Conservation (phyloP, 768 basidiomycete species). For the Sistotremastrum niveocremeum region DNA sequence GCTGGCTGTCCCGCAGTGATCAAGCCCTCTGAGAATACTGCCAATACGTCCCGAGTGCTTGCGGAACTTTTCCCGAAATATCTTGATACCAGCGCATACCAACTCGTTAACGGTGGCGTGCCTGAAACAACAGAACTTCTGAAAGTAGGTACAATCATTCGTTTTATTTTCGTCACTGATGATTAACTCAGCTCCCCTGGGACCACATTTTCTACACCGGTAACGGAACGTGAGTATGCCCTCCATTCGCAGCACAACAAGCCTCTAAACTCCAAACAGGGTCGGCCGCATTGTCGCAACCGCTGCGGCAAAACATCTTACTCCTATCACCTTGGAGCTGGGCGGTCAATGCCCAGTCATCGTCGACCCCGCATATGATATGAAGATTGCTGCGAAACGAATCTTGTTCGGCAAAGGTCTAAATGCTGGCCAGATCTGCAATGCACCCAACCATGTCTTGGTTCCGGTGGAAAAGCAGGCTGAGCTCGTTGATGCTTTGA, state of each 20-base stretch:
- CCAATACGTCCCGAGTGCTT: constrained; percentile 6
- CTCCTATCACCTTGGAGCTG: constrained; percentile 51
- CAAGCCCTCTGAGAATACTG: constrained; percentile 12
- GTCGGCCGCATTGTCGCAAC: constrained; percentile 55
- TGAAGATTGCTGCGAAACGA: constrained; percentile 52
- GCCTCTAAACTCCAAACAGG: constrained; percentile 5
- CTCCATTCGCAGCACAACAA: too few species aligned
- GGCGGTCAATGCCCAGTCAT: constrained; percentile 60
- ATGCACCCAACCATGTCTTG: constrained; percentile 46
- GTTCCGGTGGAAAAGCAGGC: constrained; percentile 29
- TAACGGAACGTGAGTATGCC: too few species aligned
- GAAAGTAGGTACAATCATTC: too few species aligned
- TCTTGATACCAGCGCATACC: constrained; percentile 9
- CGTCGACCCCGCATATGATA: constrained; percentile 54
- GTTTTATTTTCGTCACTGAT: too few species aligned
- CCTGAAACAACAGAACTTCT: constrained; percentile 2
- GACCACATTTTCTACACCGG: too few species aligned
- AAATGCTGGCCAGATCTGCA: constrained; percentile 66
- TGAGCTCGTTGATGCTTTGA: constrained; percentile 24
- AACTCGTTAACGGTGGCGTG: constrained; percentile 8
- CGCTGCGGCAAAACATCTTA: constrained; percentile 67
- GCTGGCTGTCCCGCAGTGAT: constrained; percentile 1
- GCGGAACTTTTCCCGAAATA: constrained; percentile 13
- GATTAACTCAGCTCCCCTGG: too few species aligned
- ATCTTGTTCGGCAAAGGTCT: constrained; percentile 68